A percentile compares a stretch with the other conserved stretches of the same genome.
Evolutionary conservation across 106 monocot genomes (phyloP).

Genomic region (Dioscorea alata): DNA sequence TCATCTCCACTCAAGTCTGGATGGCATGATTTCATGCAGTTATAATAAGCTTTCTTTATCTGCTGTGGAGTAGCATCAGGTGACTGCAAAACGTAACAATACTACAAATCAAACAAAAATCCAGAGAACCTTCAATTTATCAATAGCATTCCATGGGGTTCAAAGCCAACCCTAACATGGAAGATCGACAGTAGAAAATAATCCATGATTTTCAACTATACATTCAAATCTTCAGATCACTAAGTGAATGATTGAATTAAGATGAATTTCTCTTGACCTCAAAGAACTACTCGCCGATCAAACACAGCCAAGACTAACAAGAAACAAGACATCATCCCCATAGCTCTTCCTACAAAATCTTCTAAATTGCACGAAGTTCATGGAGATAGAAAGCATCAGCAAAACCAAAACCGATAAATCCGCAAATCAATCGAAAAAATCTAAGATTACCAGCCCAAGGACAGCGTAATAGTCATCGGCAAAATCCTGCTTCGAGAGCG

Average conservation of each 20-base stretch:
- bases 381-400: not conserved
- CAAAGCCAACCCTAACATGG: no score
- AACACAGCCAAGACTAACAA: no score
- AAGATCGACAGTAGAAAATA: no score
- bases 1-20: constrained; percentile 88
- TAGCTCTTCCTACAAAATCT: no score
- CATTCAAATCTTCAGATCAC: no score
- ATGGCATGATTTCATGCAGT: constrained; percentile 98
- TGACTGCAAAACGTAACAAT: constrained; percentile 31
- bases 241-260: not conserved
- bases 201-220: no score
- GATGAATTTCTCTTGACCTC: not conserved
- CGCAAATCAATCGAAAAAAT: not conserved
- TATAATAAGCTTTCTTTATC: constrained; percentile 95
- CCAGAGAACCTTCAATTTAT: no score
- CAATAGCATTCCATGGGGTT: no score
- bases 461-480: constrained; percentile 73
- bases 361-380: no score
- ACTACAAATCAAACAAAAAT: not conserved
- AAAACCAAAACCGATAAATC: not conserved
- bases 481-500: constrained; percentile 18
- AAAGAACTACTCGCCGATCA: no score
- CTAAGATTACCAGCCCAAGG: constrained; percentile 52
- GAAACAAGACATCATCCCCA: no score
- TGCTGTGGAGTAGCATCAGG: constrained; percentile 92